These are phyloP conservation scores for Mychonastes homosphaera DNA, from an alignment of 139 green algal genomes.

Conservation along the genomic window DNA sequence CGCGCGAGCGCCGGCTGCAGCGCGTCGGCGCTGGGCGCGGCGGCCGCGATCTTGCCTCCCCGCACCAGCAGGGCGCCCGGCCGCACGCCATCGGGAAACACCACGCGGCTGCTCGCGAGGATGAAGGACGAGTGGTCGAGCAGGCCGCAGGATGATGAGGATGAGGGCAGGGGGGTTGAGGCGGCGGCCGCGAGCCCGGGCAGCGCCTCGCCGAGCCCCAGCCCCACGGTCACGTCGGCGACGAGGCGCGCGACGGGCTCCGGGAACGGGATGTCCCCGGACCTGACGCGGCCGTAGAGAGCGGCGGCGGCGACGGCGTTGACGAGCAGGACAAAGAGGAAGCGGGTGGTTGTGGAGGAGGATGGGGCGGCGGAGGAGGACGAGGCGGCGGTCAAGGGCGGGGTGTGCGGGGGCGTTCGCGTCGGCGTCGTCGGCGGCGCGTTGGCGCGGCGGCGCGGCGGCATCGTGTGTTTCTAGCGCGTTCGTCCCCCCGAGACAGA, in stretches of 20 bases:
- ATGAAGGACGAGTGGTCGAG: conserved; percentile 27
- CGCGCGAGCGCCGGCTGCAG: too few species aligned
- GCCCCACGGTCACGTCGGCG: background rate
- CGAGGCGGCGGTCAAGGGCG: background rate
- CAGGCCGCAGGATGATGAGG: conserved; percentile 21
- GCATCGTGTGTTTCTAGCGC: background rate
- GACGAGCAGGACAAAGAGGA: conserved; percentile 5
- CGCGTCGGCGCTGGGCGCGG: too few species aligned
- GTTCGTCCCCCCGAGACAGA: too few species aligned
- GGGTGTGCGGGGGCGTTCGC: background rate
- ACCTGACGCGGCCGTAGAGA: conserved; percentile 21
- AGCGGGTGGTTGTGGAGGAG: conserved; percentile 1
- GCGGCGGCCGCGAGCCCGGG: conserved; percentile 6
- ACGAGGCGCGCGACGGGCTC: conserved; percentile 1
- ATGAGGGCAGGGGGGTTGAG: conserved; percentile 4
- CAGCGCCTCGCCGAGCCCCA: conserved; percentile 11
- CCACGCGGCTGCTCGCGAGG: conserved; percentile 29
- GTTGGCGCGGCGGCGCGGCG: too few species aligned
- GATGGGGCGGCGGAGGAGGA: background rate
- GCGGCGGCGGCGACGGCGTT: conserved; percentile 15
- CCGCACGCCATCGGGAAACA: conserved; percentile 27
- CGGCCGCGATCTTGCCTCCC: conserved; percentile 15
- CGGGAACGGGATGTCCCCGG: conserved; percentile 9
- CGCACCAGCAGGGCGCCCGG: conserved; percentile 18
- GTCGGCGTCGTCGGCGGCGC: background rate